phyloP scores from a whole-genome alignment of 2,329 filamentous ascomycete species.

The Apiospora phragmitis region DNA sequence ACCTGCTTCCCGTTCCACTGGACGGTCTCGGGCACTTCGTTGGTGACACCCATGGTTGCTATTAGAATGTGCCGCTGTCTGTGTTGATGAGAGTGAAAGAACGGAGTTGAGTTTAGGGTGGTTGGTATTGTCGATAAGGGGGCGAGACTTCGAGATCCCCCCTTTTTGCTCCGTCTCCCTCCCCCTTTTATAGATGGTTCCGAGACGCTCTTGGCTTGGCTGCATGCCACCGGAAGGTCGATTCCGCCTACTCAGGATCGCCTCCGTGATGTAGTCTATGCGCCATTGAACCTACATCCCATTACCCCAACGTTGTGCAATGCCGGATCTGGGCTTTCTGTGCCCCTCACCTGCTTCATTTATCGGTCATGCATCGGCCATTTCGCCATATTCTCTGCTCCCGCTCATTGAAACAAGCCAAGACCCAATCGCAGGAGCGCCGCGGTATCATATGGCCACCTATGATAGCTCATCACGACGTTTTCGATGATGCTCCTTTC shows the following conservation, averaged over 20 bases:
- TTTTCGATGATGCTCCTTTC: neutral
- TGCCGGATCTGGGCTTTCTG: neutral
- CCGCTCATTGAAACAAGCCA: neutral
- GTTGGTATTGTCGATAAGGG: neutral
- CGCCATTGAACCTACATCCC: neutral
- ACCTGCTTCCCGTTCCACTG: conserved; percentile 50
- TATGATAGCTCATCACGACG: neutral
- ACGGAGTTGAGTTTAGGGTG: too few relatives aligned
- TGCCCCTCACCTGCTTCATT: conserved; percentile 1
- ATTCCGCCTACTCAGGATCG: neutral
- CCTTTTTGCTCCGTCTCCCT: neutral
- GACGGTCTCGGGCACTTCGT: conserved; percentile 43
- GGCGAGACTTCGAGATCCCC: neutral
- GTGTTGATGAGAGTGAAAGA: neutral
- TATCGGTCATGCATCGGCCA: neutral
- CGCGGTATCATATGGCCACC: neutral
- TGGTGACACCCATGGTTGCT: conserved; percentile 37
- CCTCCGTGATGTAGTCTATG: neutral
- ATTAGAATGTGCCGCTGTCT: neutral
- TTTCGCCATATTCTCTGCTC: neutral
- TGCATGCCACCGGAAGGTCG: neutral
- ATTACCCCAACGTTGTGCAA: neutral
- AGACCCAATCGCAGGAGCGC: neutral
- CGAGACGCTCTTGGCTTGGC: neutral
- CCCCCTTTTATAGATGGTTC: neutral